Conservation (phyloP, 768 basidiomycete genomes). For the Psilocybe cubensis region DNA sequence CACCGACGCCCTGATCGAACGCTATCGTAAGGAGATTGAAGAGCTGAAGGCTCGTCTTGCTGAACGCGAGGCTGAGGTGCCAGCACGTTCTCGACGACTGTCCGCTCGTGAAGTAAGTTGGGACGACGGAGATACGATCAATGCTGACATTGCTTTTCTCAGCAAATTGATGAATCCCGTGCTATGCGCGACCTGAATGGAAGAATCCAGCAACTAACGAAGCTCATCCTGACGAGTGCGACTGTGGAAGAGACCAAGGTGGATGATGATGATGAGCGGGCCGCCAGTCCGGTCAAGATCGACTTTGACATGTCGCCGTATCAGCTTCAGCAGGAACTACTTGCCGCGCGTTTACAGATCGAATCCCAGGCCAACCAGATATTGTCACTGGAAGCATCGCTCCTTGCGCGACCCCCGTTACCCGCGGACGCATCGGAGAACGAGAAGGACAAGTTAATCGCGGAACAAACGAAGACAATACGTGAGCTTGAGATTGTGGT, state of each 20-base stretch:
- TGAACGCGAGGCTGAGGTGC: constrained; percentile 70
- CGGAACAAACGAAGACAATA: constrained; percentile 75
- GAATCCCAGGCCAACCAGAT: constrained; percentile 85
- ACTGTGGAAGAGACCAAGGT: constrained; percentile 73
- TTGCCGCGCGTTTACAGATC: constrained; percentile 74
- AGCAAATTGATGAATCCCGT: constrained; percentile 86
- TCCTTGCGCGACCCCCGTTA: constrained; percentile 70
- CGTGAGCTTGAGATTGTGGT: constrained; percentile 77
- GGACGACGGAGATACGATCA: neutral
- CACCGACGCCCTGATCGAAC: constrained; percentile 90
- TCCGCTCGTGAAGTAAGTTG: constrained; percentile 52
- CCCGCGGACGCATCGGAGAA: constrained; percentile 66
- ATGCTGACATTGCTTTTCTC: neutral
- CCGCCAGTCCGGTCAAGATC: constrained; percentile 83
- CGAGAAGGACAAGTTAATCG: constrained; percentile 77
- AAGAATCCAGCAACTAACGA: constrained; percentile 82
- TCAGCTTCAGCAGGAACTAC: constrained; percentile 89
- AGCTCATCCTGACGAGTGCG: constrained; percentile 84
- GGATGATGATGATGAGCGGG: constrained; percentile 75
- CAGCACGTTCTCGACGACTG: constrained; percentile 48
- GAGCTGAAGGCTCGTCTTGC: constrained; percentile 76
- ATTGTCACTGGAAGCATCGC: constrained; percentile 77
- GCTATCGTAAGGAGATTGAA: constrained; percentile 94
- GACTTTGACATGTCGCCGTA: constrained; percentile 91
- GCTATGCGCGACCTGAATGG: constrained; percentile 84